Percentiles rank a stretch among this genome's conserved stretches.
Conservation (phyloP, 768 basidiomycete genomes). For the Guyanaporus albipodus region DNA sequence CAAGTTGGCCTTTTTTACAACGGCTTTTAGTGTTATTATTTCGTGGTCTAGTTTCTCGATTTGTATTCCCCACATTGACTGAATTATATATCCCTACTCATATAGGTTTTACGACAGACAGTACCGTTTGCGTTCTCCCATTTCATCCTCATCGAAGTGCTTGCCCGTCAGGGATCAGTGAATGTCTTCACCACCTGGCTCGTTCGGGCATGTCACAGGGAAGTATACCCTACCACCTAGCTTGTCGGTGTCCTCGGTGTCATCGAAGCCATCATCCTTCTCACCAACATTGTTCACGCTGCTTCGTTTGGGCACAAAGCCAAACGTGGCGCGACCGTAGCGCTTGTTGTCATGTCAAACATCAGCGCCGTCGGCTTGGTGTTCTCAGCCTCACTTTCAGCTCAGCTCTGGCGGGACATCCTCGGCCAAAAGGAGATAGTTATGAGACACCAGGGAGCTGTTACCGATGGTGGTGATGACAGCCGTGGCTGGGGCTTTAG, state of each 20-base stretch:
- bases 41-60: too few species aligned
- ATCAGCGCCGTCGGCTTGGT: slow-evolving; percentile 89
- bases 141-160: slow-evolving; percentile 23
- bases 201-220: slow-evolving; percentile 36
- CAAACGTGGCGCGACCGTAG: slow-evolving; percentile 55
- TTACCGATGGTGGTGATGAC: slow-evolving; percentile 49
- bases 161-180: slow-evolving; percentile 85
- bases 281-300: slow-evolving; percentile 65
- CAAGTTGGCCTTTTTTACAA: too few species aligned
- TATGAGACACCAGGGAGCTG: slow-evolving; percentile 64
- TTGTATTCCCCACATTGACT: too few species aligned
- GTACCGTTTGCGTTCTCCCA: slow-evolving; percentile 92
- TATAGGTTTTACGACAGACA: too few species aligned
- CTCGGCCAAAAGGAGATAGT: slow-evolving; percentile 58
- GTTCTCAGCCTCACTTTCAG: slow-evolving; percentile 85
- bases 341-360: slow-evolving; percentile 83
- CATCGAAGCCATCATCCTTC: slow-evolving; percentile 39
- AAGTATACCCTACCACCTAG: slow-evolving; percentile 54
- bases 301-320: slow-evolving; percentile 34
- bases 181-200: slow-evolving; percentile 74
- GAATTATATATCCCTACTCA: too few species aligned
- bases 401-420: slow-evolving; percentile 81
- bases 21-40: too few species aligned
- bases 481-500: too few species aligned
- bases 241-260: slow-evolving; percentile 71